Base-by-base conservation (phyloP, 1,284 basidiomycete species). In the Apiotrichum laibachii region DNA sequence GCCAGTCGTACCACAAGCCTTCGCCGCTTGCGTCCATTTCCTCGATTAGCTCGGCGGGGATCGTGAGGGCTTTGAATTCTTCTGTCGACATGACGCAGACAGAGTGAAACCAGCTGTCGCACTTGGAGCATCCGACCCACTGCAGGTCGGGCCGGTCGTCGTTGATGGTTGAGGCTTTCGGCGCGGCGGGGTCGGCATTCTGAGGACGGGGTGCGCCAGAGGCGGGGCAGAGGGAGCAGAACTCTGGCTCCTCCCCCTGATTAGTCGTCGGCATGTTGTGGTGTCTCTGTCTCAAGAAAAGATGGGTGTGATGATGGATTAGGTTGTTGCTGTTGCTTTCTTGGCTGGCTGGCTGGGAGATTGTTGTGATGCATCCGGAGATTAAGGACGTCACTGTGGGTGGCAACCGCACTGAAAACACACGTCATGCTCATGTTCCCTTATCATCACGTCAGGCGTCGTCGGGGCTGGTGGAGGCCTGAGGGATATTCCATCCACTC, bases 71-170 rank as follows among this genome's bases (percentile, higher is more conserved):
- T 35, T 56, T 37, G 13, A 53, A 53, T 1, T 62, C 63, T 2
- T 52, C 55, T 31, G 26, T 31, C 1, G 60, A 54, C 4, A 69
- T 35, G 2, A 77, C 56, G 53, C 77, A 79, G 18, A 66, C 70
- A 0, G 72, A 66, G 64, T 79, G 77, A 39, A 68, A 72, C 77
- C 77, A 79, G 18, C 51, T 67, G 21, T 61, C 46, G 59, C 77
- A 79, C 47, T 71, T 72, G 15, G 66, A 64, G 52, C 77, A 79
- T 9, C 67, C 73, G 53, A 79, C 71, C 77, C 77, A 79, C 26
- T 64, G 59, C 34, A 75, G 61, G 16, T 61, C 65, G n/a, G 56
- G 43, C 19, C 63, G 52, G 35, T 47, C 40, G 55, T 42, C 57
- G 47, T 19, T 52, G 50, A 19, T 34, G 35, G 53, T 40, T 15